Evolutionary conservation across 1,284 basidiomycete genomes (phyloP).

Genomic region (Pyrrhoderma lamaoense): DNA sequence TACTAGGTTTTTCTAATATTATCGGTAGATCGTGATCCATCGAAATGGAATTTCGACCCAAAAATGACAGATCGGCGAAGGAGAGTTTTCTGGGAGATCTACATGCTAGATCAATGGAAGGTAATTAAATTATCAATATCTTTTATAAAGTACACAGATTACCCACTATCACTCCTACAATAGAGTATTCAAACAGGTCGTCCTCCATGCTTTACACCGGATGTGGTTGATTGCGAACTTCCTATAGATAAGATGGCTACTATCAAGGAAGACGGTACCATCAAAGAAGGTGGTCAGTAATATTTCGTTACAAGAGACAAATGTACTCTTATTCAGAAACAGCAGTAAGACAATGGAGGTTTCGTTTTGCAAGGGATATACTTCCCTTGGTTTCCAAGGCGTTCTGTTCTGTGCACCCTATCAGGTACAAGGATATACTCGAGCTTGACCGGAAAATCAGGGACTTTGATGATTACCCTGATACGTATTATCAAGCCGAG

Average conservation of each 20-base stretch:
- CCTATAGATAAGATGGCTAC: conserved; percentile 10
- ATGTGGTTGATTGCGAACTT: conserved; percentile 14
- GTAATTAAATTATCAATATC: not conserved
- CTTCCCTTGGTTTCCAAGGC: conserved; percentile 5
- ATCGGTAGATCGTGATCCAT: conserved; percentile 12
- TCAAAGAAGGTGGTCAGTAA: conserved; percentile 7
- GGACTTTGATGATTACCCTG: conserved; percentile 8
- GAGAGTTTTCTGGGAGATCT: conserved; percentile 12
- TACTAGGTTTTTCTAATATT: not conserved
- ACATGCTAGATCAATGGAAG: conserved; percentile 7
- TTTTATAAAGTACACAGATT: not conserved
- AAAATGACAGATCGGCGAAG: conserved; percentile 9
- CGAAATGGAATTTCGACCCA: conserved; percentile 7
- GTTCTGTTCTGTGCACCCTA: conserved; percentile 13
- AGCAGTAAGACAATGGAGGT: conserved; percentile 16
- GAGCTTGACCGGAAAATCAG: conserved; percentile 19
- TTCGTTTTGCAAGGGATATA: conserved; percentile 17
- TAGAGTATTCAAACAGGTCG: conserved; percentile 12
- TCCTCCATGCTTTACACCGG: conserved; percentile 7
- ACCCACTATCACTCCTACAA: not conserved
- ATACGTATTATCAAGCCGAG: not conserved
- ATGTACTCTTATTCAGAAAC: not conserved
- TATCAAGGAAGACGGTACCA: conserved; percentile 9
- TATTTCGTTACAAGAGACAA: not conserved
- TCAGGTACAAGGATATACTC: conserved; percentile 18